Conservation (phyloP, 2,329 filamentous ascomycete species). For the Plectosphaerella plurivora region DNA sequence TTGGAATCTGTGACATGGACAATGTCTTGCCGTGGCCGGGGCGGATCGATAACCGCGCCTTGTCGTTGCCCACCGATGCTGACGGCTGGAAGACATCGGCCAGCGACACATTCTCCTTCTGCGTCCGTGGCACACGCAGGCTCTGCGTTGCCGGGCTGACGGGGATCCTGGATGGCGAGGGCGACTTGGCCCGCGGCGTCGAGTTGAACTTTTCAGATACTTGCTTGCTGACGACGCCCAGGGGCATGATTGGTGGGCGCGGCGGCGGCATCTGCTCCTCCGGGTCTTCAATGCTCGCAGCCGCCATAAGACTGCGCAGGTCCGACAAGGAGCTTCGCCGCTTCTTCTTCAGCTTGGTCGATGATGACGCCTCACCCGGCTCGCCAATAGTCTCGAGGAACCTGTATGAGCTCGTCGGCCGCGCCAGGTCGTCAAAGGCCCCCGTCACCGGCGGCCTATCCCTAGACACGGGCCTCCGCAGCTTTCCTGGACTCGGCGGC, state of each 20-base stretch:
- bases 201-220: constrained; percentile 55
- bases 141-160: constrained; percentile 40
- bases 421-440: constrained; percentile 54
- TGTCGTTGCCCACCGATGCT: constrained; percentile 4
- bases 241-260: constrained; percentile 34
- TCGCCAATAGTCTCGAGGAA: constrained; percentile 57
- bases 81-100: constrained; percentile 6
- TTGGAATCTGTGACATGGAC: constrained; percentile 51
- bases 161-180: constrained; percentile 48
- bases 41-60: background rate
- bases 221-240: constrained; percentile 44
- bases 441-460: constrained; percentile 58
- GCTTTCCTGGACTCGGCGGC: constrained; percentile 38
- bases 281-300: constrained; percentile 47
- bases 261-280: constrained; percentile 13
- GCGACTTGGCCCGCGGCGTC: constrained; percentile 36
- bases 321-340: constrained; percentile 89
- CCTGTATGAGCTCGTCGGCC: constrained; percentile 54
- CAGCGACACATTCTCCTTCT: constrained; percentile 42
- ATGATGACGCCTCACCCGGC: constrained; percentile 37
- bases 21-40: constrained; percentile 44
- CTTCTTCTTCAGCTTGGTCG: constrained; percentile 63
- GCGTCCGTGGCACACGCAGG: constrained; percentile 33
- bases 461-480: constrained; percentile 49
- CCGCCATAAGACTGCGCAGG: constrained; percentile 64